phyloP scores from a whole-genome alignment of 371 early-diverging fungal species.

The Rhizopus delemar region DNA sequence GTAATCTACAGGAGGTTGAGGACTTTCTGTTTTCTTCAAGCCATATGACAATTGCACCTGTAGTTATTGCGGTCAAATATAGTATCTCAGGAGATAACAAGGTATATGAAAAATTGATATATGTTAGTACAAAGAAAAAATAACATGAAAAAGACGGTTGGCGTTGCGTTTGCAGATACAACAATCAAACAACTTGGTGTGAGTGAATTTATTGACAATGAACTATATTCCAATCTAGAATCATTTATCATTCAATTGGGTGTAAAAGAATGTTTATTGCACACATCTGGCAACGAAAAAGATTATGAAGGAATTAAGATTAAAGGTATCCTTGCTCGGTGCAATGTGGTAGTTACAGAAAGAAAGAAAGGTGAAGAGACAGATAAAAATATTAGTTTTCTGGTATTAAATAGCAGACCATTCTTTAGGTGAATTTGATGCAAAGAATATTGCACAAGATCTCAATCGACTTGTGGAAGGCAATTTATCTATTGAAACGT shows the following conservation, averaged over 20 bases:
- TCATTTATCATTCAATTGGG: slow-evolving; percentile 88
- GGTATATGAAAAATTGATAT: slow-evolving; percentile 28
- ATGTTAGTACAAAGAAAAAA: neutral
- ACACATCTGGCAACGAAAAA: slow-evolving; percentile 47
- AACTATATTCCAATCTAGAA: slow-evolving; percentile 90
- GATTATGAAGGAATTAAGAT: slow-evolving; percentile 75
- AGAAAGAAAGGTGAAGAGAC: slow-evolving; percentile 49
- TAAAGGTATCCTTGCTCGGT: slow-evolving; percentile 66
- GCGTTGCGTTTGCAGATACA: slow-evolving; percentile 87
- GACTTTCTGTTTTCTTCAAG: slow-evolving; percentile 79
- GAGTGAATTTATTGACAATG: slow-evolving; percentile 89
- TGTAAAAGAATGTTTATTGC: slow-evolving; percentile 87
- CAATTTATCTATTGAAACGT: slow-evolving; percentile 63
- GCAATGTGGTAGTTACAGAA: slow-evolving; percentile 75
- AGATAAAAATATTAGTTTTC: neutral
- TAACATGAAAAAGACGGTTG: slow-evolving; percentile 63
- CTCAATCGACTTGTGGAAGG: slow-evolving; percentile 76
- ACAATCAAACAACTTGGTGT: slow-evolving; percentile 78
- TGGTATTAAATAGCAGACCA: neutral
- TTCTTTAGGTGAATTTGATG: slow-evolving; percentile 59
- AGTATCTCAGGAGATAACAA: slow-evolving; percentile 55
- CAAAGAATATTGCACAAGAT: slow-evolving; percentile 84
- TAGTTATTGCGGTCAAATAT: slow-evolving; percentile 79
- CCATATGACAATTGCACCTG: slow-evolving; percentile 74
- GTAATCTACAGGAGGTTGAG: slow-evolving; percentile 88